Base-by-base conservation (phyloP, 176 grass and related monocot genomes). In the Cymbopogon citratus region DNA sequence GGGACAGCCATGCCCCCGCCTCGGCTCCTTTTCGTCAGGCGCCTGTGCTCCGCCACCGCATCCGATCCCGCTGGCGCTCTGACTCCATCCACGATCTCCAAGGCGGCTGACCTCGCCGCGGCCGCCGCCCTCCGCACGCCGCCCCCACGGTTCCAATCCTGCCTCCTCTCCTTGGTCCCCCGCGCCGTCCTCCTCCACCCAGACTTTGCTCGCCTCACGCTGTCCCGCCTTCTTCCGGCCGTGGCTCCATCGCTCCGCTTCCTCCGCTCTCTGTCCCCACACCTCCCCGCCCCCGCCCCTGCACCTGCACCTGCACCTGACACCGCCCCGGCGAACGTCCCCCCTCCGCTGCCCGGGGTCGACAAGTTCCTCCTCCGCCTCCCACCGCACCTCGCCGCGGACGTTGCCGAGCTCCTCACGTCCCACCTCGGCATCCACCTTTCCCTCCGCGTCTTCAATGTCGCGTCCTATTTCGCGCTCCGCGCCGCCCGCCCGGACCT, bases 101-200 rank as follows among this genome's bases (percentile, higher is more conserved):
- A 76, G 28, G 73, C 78, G 11, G 81, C 81, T 6, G 71, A 75
- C 31, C 57, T 84, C 85, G 74, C 69, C 70, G 79, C 75, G n/a
- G 66, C 48, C 33, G 57, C 77, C 66, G 73, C 39, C 54, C 81
- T 83, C 65, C 83, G 84, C 15, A 40, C 36, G 57, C 84, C 80
- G 12, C 48, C 12, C 46, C 84, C 80, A 12, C 48, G n/a, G 71
- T 77, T 76, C 29, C 77, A 89, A 49, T 41, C 84, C 59, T 62
- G 68, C 24, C 76, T 91, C 80, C 80, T 87, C 3, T 76, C 84
- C 13, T 73, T 87, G 54, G n/a, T 87, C 80, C 89, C 89, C 1
- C 38, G 66, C 38, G 63, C 59, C 49, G 67, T 89, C 72, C 82
- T 95, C 56, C 80, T 91, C 80, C 86, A 94, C 66, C 91, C 90